Conservation (phyloP, 352 stramenopile genomes). For the Globisporangium recalcitrans region DNA sequence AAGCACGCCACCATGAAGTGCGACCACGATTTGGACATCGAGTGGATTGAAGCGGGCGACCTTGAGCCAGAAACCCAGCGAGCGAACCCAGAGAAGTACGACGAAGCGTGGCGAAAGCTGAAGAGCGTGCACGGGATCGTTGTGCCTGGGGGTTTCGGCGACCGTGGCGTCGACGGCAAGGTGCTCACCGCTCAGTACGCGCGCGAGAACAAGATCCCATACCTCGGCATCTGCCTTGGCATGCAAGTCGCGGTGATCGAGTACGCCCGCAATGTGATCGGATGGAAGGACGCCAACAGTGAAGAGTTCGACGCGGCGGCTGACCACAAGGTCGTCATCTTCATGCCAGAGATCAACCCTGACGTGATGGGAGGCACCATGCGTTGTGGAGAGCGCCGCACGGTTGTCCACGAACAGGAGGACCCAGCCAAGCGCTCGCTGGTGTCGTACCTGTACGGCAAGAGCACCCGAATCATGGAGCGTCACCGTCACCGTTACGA, state of each 20-base stretch:
- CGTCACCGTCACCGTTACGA: conserved; percentile 99
- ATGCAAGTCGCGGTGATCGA: conserved; percentile 95
- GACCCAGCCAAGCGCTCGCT: conserved; percentile 82
- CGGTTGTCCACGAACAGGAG: conserved; percentile 88
- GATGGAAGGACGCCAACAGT: conserved; percentile 92
- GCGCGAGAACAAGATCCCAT: conserved; percentile 94
- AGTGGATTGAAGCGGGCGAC: conserved; percentile 97
- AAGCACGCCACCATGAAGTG: conserved; percentile 95
- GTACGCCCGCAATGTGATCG: conserved; percentile 93
- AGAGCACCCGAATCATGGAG: conserved; percentile 89
- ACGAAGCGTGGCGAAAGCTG: conserved; percentile 91
- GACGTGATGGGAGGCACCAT: conserved; percentile 99
- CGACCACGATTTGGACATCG: conserved; percentile 91
- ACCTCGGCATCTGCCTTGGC: conserved; percentile 98
- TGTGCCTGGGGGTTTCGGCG: conserved; percentile 98
- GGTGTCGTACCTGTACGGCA: conserved; percentile 90
- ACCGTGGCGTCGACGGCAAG: conserved; percentile 97
- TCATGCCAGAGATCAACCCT: conserved; percentile 99
- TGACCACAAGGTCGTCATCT: conserved; percentile 95
- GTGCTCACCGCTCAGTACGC: conserved; percentile 94
- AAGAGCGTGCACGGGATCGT: conserved; percentile 93
- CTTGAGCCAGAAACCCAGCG: conserved; percentile 86
- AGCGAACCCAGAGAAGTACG: conserved; percentile 66
- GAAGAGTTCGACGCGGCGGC: conserved; percentile 91
- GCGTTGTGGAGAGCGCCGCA: conserved; percentile 95